phyloP scores from a whole-genome alignment of 306 rosid species.

The Myrica gale region DNA sequence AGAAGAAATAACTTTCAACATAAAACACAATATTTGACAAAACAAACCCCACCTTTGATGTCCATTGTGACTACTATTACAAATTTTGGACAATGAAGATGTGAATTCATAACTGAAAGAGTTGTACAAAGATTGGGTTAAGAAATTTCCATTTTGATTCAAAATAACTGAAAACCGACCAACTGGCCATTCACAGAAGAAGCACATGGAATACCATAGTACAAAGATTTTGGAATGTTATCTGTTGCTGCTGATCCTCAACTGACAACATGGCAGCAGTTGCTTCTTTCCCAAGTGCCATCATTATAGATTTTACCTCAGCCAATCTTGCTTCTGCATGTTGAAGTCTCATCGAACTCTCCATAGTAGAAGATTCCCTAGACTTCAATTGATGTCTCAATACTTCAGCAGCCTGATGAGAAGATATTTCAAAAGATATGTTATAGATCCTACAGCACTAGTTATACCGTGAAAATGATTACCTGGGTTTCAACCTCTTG shows the following conservation, averaged over 20 bases:
- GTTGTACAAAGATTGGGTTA: background rate
- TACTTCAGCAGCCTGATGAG: slow-evolving; percentile 83
- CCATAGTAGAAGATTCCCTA: slow-evolving; percentile 68
- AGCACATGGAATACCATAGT: slow-evolving; percentile 57
- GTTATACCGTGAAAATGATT: slow-evolving; percentile 32
- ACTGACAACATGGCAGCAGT: slow-evolving; percentile 84
- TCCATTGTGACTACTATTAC: background rate
- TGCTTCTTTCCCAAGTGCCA: slow-evolving; percentile 88
- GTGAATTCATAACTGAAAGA: background rate
- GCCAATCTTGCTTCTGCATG: slow-evolving; percentile 72
- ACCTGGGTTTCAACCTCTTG: slow-evolving; percentile 92
- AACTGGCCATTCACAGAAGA: slow-evolving; percentile 7
- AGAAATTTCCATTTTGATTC: background rate
- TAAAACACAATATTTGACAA: background rate
- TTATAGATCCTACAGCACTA: slow-evolving; percentile 28
- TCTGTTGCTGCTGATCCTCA: slow-evolving; percentile 82
- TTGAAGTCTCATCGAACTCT: slow-evolving; percentile 71
- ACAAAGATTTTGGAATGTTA: slow-evolving; percentile 66
- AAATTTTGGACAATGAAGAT: background rate
- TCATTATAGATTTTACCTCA: slow-evolving; percentile 79
- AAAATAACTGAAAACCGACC: background rate
- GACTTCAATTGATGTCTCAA: slow-evolving; percentile 84
- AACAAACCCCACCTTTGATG: background rate
- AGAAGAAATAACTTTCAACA: background rate
- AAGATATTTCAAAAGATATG: slow-evolving; percentile 36